These are phyloP conservation scores for Penicillium lividum DNA, from an alignment of 495 filamentous ascomycete genomes.

Conservation along the genomic window DNA sequence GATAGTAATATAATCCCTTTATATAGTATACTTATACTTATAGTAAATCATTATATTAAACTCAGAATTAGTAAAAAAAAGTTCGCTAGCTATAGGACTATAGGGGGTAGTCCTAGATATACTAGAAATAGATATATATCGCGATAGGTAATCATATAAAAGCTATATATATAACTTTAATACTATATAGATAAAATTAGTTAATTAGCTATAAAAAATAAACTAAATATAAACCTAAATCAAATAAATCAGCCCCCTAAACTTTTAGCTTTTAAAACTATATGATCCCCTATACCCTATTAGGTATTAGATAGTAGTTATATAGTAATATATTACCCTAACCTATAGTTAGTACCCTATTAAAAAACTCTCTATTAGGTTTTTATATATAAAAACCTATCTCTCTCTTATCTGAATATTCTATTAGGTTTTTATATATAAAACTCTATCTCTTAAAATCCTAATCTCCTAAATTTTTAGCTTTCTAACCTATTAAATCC, in stretches of 20 bases:
- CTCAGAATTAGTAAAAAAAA: neutral
- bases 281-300: neutral
- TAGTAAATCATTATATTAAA: neutral
- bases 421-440: no score
- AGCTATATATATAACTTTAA: neutral
- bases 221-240: neutral
- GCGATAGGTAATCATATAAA: neutral
- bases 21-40: neutral
- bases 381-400: no score
- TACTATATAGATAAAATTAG: neutral
- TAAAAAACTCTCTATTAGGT: no score
- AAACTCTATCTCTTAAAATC: no score
- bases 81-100: neutral
- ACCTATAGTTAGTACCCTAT: neutral
- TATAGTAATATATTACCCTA: neutral
- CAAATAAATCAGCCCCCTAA: neutral
- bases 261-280: neutral
- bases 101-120: neutral
- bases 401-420: no score
- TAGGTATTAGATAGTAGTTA: neutral
- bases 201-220: neutral
- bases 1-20: neutral
- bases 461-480: neutral
- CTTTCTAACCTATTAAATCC: neutral
- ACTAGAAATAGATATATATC: neutral